Base-by-base conservation (phyloP, 352 stramenopile species). In the Phytophthora multivora region DNA sequence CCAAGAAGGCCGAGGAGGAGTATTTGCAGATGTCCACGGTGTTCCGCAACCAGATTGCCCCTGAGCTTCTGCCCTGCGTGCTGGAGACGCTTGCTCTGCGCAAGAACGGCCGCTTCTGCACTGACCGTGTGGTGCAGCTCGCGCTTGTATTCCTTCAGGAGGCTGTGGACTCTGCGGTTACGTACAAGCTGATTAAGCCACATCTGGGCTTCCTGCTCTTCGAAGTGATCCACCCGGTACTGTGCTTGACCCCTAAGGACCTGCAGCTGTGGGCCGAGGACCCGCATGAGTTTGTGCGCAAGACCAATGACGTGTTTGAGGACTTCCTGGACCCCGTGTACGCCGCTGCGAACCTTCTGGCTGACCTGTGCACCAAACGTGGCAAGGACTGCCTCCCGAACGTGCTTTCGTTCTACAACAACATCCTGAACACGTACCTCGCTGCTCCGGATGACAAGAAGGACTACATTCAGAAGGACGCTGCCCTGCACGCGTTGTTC, bases 121-220 rank as follows among this genome's bases (percentile, higher is more conserved):
- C 96, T 15, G 96, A 99, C 79, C 90, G 96, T 51, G 94, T 98
- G 5, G 81, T 98, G 30, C 95, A 98, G 75, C 80, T 98, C 18
- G 96, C 91, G 40, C 69, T 97, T 21, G 97, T 95, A 26, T 99
- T 98, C 77, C 53, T 99, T 18, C 87, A 97, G 63, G 79, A 98
- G 47, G 93, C 93, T 11, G 89, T 98, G 15, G 96, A 99, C 69
- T 91, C 98, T 61, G 94, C 93, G 3, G 81, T 96, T 3, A 98
- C 96, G 2, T 99, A 99, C 89, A 98, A 98, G 76, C 71, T 99
- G 5, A 83, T 99, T 28, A 99, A 99, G 74, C 97, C 97, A 25
- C 96, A 99, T 73, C 77, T 99, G 33, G 90, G 97, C 53, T 99
- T 99, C 73, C 61, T 99, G 39, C 73, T 99, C 25, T 98, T 98